Base-by-base conservation (phyloP, 139 green algal genomes). In the Edaphochlamys debaryana region DNA sequence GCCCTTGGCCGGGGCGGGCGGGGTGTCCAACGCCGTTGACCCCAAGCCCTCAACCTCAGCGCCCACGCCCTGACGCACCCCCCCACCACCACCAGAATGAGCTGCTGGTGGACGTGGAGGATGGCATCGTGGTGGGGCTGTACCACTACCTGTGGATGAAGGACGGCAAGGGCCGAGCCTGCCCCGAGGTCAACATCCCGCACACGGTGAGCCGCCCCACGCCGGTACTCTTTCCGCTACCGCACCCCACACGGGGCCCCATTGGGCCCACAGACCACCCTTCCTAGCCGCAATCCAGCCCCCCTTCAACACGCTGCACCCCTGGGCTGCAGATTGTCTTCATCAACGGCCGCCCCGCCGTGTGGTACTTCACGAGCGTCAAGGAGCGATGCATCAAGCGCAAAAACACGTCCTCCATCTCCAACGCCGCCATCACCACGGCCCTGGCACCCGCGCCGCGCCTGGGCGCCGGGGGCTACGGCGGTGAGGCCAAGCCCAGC, bases 131-230 rank as follows among this genome's bases (percentile, higher is more conserved):
- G 15, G 67, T 82, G n/a, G 79, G 85, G 32, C 36, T 89, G 30
- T 89, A 89, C 56, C 80, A 86, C 37, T 75, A 87, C 68, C 60
- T 89, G 4, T 89, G 85, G 85, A 38, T 77, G 30, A 89, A 89
- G 40, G 80, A 83, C 23, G 79, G 85, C 5, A 74, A 84, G 20
- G 85, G 85, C 32, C 36, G 80, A 20, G 15, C 79, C 11, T 89
- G 85, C 80, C 84, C 84, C 8, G 74, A 89, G 7, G 67, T 89
- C 42, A 80, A 81, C 67, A 58, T 89, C 15, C 85, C 85, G 0
- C 85, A 89, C 66, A 89, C 85, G 54, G 85, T 80, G 23, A 86
- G 79, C 4, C n/a, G 38, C 25, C n/a, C n/a, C n/a, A n/a, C n/a
- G 30, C 30, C 30, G n/a, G 9, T 42, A 22, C 7, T 8, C 25